Percentiles rank a stretch among this genome's conserved stretches.
Evolutionary conservation across 2,329 filamentous ascomycete species (phyloP).

Genomic region (Rhytidhysteron rufulum): DNA sequence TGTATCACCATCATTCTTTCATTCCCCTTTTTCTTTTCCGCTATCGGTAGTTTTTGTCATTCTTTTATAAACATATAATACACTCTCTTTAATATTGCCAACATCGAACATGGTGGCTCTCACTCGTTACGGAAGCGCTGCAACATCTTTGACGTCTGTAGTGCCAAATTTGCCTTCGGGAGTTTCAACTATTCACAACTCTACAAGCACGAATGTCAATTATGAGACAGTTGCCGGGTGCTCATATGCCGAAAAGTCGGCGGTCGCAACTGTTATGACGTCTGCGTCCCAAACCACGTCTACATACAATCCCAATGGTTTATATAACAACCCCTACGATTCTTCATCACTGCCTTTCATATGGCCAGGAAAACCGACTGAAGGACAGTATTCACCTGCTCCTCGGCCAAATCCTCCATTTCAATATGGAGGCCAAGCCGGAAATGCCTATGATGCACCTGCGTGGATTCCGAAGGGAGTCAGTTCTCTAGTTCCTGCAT

Average conservation of each 20-base stretch:
- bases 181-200: conserved; percentile 6
- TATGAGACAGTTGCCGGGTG: conserved; percentile 1
- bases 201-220: conserved; percentile 9
- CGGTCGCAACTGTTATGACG: conserved; percentile 13
- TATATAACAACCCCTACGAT: conserved; percentile 28
- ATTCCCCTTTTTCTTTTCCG: too few relatives aligned
- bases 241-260: conserved; percentile 8
- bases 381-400: conserved; percentile 14
- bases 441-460: conserved; percentile 18
- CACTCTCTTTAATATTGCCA: conserved; percentile 11
- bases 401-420: conserved; percentile 19
- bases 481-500: conserved; percentile 14
- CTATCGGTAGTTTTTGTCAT: too few relatives aligned
- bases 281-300: conserved; percentile 9
- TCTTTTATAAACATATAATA: too few relatives aligned
- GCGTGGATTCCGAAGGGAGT: conserved; percentile 23
- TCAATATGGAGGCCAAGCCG: conserved; percentile 18
- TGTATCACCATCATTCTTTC: too few relatives aligned
- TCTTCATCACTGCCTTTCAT: conserved; percentile 18
- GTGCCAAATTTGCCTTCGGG: conserved; percentile 8
- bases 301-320: conserved; percentile 23
- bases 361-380: conserved; percentile 22
- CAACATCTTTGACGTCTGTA: conserved; percentile 19
- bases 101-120: conserved; percentile 20
- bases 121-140: conserved; percentile 22